Evolutionary conservation across 2,329 filamentous ascomycete species (phyloP), one percentile per base, ranked within the genome.

Genomic region (Cytospora chrysosperma): DNA sequence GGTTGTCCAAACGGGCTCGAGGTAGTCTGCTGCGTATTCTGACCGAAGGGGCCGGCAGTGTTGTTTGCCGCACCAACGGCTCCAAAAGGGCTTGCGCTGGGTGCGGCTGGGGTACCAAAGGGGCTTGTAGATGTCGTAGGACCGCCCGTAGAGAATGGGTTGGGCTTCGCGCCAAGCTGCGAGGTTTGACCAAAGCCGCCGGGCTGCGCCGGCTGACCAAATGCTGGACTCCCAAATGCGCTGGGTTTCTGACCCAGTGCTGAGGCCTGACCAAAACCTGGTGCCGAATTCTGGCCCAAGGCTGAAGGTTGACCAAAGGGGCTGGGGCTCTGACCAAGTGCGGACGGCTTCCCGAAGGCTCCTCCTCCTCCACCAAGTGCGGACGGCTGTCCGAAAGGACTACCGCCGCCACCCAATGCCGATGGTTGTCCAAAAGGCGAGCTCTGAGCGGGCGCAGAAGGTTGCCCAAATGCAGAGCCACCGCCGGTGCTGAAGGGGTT

Each of bases 361-460:
- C 13, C 54, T n/a, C 13, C 54, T n/a, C 64, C 62, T 8, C 54
- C 58, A n/a, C 65, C 73, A 27, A 74, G 67, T 21, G 70, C 69
- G 12, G 73, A 71, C 8, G 73, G 57, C 37, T 73, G 70, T 1
- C 75, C 73, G 26, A 77, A 76, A 13, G 71, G 68, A 9, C 70
- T 68, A 1, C 21, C 21, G 6, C 49, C 54, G 54, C 69, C 13
- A 62, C 73, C 73, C 28, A 73, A 61, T 13, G 69, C 65, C 24
- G 75, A 72, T 19, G 79, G 73, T 59, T 81, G 78, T 1, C 78
- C 78, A 63, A 80, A 79, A 0, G 73, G 70, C 2, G 71, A 65
- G 0, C 57, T 56, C 9, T 62, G 62, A 21, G 67, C 61, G 3
- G 68, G 59, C 47, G 65, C 62, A 49, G 68, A 68, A 0, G 69